Evolutionary conservation across 1,284 basidiomycete species (phyloP), one percentile per base, ranked within the genome.

Genomic region (Sphagnurus paluster): DNA sequence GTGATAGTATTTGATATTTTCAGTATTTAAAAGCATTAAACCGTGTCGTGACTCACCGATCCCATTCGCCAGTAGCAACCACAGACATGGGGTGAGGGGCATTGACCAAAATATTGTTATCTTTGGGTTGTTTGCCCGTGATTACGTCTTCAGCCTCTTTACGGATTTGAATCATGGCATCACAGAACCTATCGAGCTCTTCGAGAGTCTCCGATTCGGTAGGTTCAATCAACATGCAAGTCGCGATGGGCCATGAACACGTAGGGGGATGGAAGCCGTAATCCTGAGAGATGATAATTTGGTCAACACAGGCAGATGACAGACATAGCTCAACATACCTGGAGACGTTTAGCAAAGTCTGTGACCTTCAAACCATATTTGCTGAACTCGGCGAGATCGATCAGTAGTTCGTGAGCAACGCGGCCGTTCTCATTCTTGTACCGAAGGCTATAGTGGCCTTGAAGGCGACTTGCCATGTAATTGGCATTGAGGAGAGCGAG

Each of bases 91-190:
- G 87, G 66, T 98, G 96, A 33, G 96, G 96, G 0, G 96, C 93
- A 61, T 97, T 94, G 70, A 88, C 94, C 57, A 99, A 76, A 32
- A 97, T 68, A 65, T 98, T 98, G 71, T 91, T 90, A 54, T 89
- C 88, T 62, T 77, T 84, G 2, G 91, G 87, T 63, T 94, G 90
- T 61, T 85, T 87, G 42, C 94, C 95, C 11, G 77, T 74, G 37
- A 89, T 80, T 57, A 99, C 80, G 52, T 96, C 92, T 54, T 96
- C 87, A 1, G 86, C 92, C 68, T 99, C 96, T 55, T 84, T 75
- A 43, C 94, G 87, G 58, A 99, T 99, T 54, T 89, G 80, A 55
- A 99, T 95, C 87, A 98, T 94, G 5, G 96, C 95, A 56, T 98
- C 91, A 67, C 93, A 93, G 75, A 98, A 96, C 59, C 87, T 79